Base-by-base conservation (phyloP, 768 basidiomycete species). In the Dacryopinax spathularia region DNA sequence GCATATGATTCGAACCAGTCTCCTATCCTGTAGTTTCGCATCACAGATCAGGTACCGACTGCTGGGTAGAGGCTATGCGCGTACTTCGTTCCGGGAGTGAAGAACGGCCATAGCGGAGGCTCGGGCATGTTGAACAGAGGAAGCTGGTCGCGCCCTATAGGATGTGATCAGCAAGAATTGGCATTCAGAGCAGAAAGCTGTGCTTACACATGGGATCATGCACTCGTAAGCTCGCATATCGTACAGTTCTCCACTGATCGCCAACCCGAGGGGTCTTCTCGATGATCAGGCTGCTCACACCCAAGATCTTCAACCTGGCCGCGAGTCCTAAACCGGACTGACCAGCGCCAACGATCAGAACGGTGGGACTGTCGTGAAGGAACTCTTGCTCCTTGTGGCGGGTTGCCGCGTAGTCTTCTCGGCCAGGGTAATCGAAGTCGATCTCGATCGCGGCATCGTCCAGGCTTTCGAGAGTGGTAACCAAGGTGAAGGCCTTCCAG, bases 1-100 rank as follows among this genome's bases (percentile, higher is more conserved):
- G 70, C 75, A 63, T 80, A 80, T 20, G 75, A 71, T 66, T 80
- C 77, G 15, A 80, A 62, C 77, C 77, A 80, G 67, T 77, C 72
- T 0, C 77, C 79, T 7, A 80, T 41, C 65, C 79, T 79, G 62
- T 75, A 75, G 12, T n/a, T 22, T 15, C 43, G n/a, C 13, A 44
- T 22, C 22, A 15, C 43, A 44, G 43, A 44, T 9, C 12, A 10
- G 25, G 43, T 44, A 12, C 25, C 13, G 43, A 44, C 9, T 44
- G 12, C n/a, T n/a, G n/a, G n/a, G n/a, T n/a, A 22, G 43, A 44
- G 13, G 25, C 13, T 10, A 9, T 6, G 43, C 13, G 25, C 43
- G 43, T 10, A 44, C 43, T 44, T 44, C 13, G 12, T 44, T 15
- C 72, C 72, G 4, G 79, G 75, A 1, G 75, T 77, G 64, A 71